Evolutionary conservation across 441 rosid genomes (phyloP).

Genomic region (Gossypium laxum): DNA sequence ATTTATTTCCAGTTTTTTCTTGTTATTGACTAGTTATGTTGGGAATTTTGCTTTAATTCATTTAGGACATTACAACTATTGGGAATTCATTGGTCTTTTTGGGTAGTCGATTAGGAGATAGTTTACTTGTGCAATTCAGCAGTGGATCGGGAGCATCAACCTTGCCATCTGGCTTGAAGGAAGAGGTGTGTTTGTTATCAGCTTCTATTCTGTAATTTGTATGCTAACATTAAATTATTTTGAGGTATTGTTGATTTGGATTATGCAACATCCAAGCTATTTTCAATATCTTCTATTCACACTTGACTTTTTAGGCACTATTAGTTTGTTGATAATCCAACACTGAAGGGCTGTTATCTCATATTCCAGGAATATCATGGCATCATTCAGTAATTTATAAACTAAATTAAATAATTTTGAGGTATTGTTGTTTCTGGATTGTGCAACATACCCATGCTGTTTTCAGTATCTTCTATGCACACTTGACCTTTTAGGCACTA

Average conservation of each 20-base stretch:
- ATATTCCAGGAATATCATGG: neutral
- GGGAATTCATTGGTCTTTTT: conserved; percentile 80
- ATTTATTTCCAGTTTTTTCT: neutral
- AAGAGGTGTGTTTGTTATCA: conserved; percentile 53
- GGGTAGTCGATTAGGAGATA: conserved; percentile 94
- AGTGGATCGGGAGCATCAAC: conserved; percentile 57
- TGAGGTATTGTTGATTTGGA: neutral
- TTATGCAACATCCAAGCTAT: neutral
- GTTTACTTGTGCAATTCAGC: conserved; percentile 87
- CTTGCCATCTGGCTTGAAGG: conserved; percentile 54
- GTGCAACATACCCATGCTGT: neutral
- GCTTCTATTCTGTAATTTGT: neutral
- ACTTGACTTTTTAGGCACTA: conserved; percentile 1
- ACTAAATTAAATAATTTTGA: neutral
- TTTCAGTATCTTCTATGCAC: neutral
- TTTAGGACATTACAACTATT: conserved; percentile 73
- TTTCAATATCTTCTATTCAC: neutral
- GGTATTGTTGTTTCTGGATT: neutral
- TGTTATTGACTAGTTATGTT: conserved; percentile 17
- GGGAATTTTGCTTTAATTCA: conserved; percentile 22
- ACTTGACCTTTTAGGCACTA: neutral
- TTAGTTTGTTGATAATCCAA: conserved; percentile 8
- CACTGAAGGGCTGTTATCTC: neutral
- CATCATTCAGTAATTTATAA: neutral
- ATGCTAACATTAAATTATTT: neutral